phyloP scores from a whole-genome alignment of 208 protist genomes.

The Lotmaria passim region DNA sequence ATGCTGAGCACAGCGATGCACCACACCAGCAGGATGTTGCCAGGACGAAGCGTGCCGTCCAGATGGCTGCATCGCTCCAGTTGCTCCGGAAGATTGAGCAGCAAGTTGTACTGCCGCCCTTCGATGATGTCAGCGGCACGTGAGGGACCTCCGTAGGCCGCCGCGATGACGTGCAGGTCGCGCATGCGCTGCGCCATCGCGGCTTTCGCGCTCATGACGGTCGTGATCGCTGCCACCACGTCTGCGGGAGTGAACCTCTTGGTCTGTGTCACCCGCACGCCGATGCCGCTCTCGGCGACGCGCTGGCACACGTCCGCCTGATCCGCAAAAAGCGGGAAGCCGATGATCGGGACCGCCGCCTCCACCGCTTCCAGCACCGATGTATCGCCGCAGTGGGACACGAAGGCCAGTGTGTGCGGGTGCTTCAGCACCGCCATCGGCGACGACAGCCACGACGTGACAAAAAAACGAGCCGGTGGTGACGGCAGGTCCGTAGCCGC shows the following conservation, averaged over 20 bases:
- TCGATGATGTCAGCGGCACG: constrained; percentile 59
- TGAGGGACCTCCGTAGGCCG: constrained; percentile 39
- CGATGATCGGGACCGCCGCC: constrained; percentile 43
- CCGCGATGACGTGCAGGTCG: constrained; percentile 31
- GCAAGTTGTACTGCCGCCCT: constrained; percentile 48
- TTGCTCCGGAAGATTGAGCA: constrained; percentile 34
- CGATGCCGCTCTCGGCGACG: constrained; percentile 45
- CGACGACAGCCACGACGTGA: constrained; percentile 35
- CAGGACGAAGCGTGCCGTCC: constrained; percentile 9
- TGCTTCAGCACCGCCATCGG: constrained; percentile 53
- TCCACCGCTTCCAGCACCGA: constrained; percentile 54
- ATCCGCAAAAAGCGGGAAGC: constrained; percentile 62
- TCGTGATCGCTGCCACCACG: constrained; percentile 30
- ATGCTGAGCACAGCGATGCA: constrained; percentile 6
- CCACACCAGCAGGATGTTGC: constrained; percentile 9
- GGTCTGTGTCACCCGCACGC: constrained; percentile 35
- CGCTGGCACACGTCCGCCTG: constrained; percentile 67
- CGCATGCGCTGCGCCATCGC: constrained; percentile 29
- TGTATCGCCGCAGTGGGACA: constrained; percentile 57
- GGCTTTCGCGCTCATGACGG: constrained; percentile 9
- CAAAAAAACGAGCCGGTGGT: constrained; percentile 16
- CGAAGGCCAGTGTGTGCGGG: constrained; percentile 43
- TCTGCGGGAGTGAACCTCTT: constrained; percentile 36
- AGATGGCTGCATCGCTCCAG: constrained; percentile 42
- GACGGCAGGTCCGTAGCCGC: background rate